A percentile compares a stretch with the other conserved stretches of the same genome.
Evolutionary conservation across 2,329 filamentous ascomycete species (phyloP).

Genomic region (Aureobasidium sp.): DNA sequence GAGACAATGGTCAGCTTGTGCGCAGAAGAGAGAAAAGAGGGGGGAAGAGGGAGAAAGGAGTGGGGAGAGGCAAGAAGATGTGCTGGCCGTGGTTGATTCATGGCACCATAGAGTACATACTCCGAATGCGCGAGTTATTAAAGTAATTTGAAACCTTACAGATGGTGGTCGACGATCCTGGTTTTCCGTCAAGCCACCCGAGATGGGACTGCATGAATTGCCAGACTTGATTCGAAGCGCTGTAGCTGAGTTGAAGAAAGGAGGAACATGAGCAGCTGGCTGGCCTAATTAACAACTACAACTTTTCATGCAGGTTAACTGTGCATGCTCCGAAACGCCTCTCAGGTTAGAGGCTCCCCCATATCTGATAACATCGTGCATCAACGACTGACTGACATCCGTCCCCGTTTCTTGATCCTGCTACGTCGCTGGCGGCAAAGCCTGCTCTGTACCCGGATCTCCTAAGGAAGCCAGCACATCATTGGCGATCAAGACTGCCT

Average conservation of each 20-base stretch:
- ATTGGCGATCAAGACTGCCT: constrained; percentile 4
- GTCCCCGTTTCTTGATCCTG: background rate
- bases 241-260: background rate
- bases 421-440: background rate
- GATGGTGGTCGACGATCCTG: background rate
- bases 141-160: background rate
- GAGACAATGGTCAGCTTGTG: background rate
- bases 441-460: background rate
- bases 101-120: no score
- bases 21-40: background rate
- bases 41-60: background rate
- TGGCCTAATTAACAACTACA: background rate
- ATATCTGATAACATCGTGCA: constrained; percentile 5
- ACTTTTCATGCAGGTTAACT: background rate
- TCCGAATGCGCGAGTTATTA: background rate
- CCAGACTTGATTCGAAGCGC: background rate
- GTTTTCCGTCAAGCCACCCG: constrained; percentile 12
- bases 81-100: background rate
- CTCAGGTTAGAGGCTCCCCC: background rate
- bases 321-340: constrained; percentile 1
- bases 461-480: constrained; percentile 6
- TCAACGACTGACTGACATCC: background rate
- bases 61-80: background rate
- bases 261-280: background rate
- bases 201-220: constrained; percentile 3